Base-by-base conservation (phyloP, 2,329 filamentous ascomycete species). In the Paracoccidioides brasiliensis region DNA sequence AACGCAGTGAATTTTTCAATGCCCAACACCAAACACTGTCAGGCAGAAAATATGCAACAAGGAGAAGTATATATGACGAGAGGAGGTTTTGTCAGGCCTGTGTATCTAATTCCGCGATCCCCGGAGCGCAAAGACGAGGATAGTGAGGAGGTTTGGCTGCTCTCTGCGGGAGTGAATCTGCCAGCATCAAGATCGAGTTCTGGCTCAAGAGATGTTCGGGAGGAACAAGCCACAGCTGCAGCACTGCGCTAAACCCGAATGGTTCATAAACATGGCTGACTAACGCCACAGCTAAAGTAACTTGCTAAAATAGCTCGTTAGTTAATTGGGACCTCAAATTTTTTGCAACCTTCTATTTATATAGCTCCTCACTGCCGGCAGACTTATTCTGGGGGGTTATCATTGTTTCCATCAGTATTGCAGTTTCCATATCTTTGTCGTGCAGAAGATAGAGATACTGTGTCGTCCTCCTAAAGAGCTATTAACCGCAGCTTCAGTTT, bases 1-100 rank as follows among this genome's bases (percentile, higher is more conserved):
- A 22, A 10, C 37, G 10, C 49, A 30, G 52, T 42, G 55, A 57
- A 54, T 57, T 57, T 57, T 56, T 57, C 55, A 54, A 41, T 32
- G 35, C 15, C 15, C 52, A 53, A 53, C 41, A n/a, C 15, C 1
- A 33, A 7, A 32, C 42, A 41, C 5, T 41, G 8, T 2, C 14
- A 28, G 22, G 22, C 8, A 42, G 37, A 14, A 37, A 14, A 46
- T 4, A 41, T 30, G 52, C 52, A 12, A 28, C 10, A 53, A 40
- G 41, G 52, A 10, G 49, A 33, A 4, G 37, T 15, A 41, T 35
- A 33, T 9, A 28, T 10, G 22, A 15, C 12, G n/a, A 40, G 33
- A 22, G 33, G 7, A 22, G 40, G 48, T 15, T 10, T 37, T 7
- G 33, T 6, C 28, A 33, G 35, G 28, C 38, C 37, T 41, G 22